Evolutionary conservation across 2,329 filamentous ascomycete genomes (phyloP), one percentile per base, ranked within the genome.

Genomic region (Verticillium isaacii): DNA sequence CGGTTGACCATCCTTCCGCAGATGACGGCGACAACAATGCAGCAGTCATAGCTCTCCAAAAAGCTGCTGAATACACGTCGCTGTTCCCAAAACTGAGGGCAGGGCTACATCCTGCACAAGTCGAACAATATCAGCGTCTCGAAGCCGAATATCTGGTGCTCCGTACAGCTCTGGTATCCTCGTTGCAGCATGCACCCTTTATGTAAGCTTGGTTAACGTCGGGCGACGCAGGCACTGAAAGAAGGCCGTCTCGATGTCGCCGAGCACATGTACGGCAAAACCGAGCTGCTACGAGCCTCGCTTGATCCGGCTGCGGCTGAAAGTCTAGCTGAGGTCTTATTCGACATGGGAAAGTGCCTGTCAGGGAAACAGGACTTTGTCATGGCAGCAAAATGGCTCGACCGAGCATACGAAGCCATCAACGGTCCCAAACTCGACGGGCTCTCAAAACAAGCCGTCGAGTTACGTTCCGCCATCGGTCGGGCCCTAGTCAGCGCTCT

Each of bases 231-330:
- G 91, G 84, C 88, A 34, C 96, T 89, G 87, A 86, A 87, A 67
- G 88, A 93, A 69, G 81, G 85, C 50, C 85, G 89, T 50, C 79
- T 90, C 15, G 90, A 94, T 62, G 83, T 93, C 57, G 91, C 91
- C 32, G 91, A 96, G 60, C 86, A 92, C 72, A 86, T 95, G 80
- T 93, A 89, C 72, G 74, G 74, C 39, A 90, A 90, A 67, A 74
- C 85, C 1, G 75, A 77, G 67, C 75, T 64, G n/a, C 72, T 75
- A 11, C 72, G 67, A 41, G 69, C 68, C 25, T 68, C 59, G 1
- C 71, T 85, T 2, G 81, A 87, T 54, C 73, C 81, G 0, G 64
- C 73, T 2, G 80, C 80, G 1, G 79, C 82, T 2, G 89, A 93
- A 71, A 80, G 78, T 41, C 74, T 93, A 54, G 83, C 87, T 4